Percentiles rank a stretch among this genome's conserved stretches.
These are phyloP conservation scores for Amanita muscaria DNA, from an alignment of 768 basidiomycete genomes.

Conservation along the genomic window DNA sequence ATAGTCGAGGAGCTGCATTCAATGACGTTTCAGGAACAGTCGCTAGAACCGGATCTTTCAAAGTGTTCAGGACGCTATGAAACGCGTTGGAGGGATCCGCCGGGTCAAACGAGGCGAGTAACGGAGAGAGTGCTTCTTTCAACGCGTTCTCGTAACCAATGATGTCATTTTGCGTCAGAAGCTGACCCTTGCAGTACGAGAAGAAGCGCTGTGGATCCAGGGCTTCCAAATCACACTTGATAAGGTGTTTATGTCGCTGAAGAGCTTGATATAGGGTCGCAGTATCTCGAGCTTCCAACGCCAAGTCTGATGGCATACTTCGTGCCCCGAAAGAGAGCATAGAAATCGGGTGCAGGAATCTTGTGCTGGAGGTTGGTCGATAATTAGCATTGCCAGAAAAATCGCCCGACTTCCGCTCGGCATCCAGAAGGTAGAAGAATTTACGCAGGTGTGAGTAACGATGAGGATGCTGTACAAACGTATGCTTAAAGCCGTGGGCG, in stretches of 20 bases:
- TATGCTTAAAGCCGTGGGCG: conserved; percentile 49
- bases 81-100: conserved; percentile 24
- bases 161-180: conserved; percentile 53
- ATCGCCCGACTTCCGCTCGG: conserved; percentile 13
- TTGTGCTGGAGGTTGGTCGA: conserved; percentile 29
- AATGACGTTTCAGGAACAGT: conserved; percentile 11
- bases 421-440: conserved; percentile 39
- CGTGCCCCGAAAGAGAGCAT: conserved; percentile 45
- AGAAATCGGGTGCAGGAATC: conserved; percentile 58
- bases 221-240: conserved; percentile 16
- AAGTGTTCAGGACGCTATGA: conserved; percentile 27
- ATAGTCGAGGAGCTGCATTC: conserved; percentile 24
- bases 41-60: conserved; percentile 30
- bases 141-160: conserved; percentile 47
- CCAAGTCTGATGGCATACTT: conserved; percentile 50
- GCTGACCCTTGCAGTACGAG: conserved; percentile 14
- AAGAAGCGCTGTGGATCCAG: conserved; percentile 43
- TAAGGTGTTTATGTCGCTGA: conserved; percentile 7
- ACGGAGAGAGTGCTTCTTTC: conserved; percentile 31
- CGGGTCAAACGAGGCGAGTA: conserved; percentile 30
- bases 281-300: conserved; percentile 53
- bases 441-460: conserved; percentile 71
- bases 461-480: conserved; percentile 54
- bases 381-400: conserved; percentile 30
- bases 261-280: conserved; percentile 44